A percentile compares a stretch with the other conserved stretches of the same genome.
phyloP scores from a whole-genome alignment of 768 basidiomycete genomes.

The Leccinum aurantiacum region DNA sequence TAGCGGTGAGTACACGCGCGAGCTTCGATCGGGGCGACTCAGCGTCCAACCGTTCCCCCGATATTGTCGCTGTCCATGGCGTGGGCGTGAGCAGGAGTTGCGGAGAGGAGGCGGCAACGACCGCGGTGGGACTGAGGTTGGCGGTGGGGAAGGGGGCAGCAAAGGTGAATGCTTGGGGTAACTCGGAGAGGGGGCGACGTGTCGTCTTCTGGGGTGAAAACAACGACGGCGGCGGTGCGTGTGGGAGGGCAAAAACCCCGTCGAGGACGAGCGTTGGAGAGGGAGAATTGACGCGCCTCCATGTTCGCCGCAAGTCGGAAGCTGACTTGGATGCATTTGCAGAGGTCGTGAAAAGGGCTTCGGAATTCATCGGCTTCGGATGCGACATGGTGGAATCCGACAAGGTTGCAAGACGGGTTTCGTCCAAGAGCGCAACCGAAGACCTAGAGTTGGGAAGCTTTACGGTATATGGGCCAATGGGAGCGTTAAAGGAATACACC shows the following conservation, averaged over 20 bases:
- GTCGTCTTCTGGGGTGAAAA: not conserved
- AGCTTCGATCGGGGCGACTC: constrained; percentile 26
- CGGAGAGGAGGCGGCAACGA: no score
- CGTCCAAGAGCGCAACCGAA: not conserved
- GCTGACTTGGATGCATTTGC: not conserved
- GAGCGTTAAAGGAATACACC: constrained; percentile 5
- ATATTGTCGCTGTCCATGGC: not conserved
- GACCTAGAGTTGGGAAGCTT: constrained; percentile 15
- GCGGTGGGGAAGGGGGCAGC: not conserved
- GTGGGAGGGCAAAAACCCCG: constrained; percentile 23
- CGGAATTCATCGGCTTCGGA: not conserved
- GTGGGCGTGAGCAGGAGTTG: not conserved
- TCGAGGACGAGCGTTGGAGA: constrained; percentile 22
- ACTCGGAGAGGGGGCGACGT: not conserved
- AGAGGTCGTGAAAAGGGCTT: not conserved
- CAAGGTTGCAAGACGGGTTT: not conserved
- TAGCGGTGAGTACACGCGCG: constrained; percentile 15
- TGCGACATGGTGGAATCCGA: not conserved
- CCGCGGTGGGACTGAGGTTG: not conserved
- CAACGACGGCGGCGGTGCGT: not conserved
- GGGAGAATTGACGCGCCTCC: constrained; percentile 5
- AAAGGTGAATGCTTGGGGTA: not conserved
- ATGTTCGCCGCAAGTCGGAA: not conserved
- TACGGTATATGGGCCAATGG: constrained; percentile 10
- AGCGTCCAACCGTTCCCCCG: not conserved